Conservation (phyloP, 768 basidiomycete genomes). For the Mycena galopus region DNA sequence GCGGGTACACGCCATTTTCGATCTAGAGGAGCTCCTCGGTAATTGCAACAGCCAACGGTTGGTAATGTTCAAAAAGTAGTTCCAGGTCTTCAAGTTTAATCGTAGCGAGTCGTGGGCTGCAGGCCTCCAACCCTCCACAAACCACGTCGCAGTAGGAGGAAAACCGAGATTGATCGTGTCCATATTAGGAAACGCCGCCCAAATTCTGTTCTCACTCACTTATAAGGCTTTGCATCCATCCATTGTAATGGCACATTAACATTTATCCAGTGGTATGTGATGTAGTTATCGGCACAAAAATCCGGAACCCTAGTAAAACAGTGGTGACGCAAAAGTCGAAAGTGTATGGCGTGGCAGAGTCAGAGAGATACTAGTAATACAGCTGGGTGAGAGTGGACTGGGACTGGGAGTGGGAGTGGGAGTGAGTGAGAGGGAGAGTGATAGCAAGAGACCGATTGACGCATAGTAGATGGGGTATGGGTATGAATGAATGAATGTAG, state of each 20-base stretch:
- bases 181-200: too few species aligned
- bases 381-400: neutral
- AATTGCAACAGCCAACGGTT: too few species aligned
- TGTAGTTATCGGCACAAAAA: slow-evolving; percentile 17
- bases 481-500: slow-evolving; percentile 15
- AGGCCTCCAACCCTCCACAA: too few species aligned
- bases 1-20: too few species aligned
- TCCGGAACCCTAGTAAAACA: slow-evolving; percentile 12
- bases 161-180: too few species aligned
- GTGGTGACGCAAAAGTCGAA: neutral
- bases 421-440: neutral
- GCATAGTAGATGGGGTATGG: neutral
- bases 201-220: too few species aligned
- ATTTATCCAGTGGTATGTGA: slow-evolving; percentile 21
- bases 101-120: too few species aligned
- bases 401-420: neutral
- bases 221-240: too few species aligned
- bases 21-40: too few species aligned
- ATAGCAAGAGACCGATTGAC: neutral
- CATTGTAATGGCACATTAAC: neutral
- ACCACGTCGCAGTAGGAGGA: too few species aligned
- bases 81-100: too few species aligned
- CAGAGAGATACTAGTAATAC: slow-evolving; percentile 16
- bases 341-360: slow-evolving; percentile 15
- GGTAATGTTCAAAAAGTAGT: too few species aligned